A percentile compares a stretch with the other conserved stretches of the same genome.
Conservation (phyloP, 2,329 filamentous ascomycete species). For the Xylaria multiplex region DNA sequence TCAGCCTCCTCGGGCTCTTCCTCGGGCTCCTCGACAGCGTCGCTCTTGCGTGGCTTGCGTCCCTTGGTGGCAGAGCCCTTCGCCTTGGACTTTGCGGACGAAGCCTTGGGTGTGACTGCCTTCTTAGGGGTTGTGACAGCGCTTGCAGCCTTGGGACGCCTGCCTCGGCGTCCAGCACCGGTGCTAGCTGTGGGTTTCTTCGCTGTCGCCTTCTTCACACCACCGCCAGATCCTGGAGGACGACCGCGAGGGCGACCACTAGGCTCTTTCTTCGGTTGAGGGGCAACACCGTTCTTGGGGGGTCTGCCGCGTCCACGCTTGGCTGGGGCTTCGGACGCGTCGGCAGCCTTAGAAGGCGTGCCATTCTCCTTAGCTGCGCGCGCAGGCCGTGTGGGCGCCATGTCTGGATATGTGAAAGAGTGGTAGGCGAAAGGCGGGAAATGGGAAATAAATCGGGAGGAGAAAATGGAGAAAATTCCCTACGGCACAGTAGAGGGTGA, state of each 20-base stretch:
- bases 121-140: constrained; percentile 47
- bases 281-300: constrained; percentile 52
- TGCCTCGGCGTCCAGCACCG: constrained; percentile 46
- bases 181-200: constrained; percentile 36
- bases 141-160: constrained; percentile 49
- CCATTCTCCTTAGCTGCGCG: constrained; percentile 41
- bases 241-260: constrained; percentile 60
- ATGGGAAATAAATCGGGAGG: constrained; percentile 4
- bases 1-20: constrained; percentile 44
- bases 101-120: constrained; percentile 40
- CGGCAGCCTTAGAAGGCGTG: constrained; percentile 35
- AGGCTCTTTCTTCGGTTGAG: constrained; percentile 50
- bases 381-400: constrained; percentile 43
- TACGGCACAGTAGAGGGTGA: neutral
- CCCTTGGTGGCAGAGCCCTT: constrained; percentile 38
- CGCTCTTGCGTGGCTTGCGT: constrained; percentile 45
- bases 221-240: constrained; percentile 55
- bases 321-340: constrained; percentile 41
- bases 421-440: constrained; percentile 1
- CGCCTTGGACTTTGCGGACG: constrained; percentile 37
- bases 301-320: constrained; percentile 54
- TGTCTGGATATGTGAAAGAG: constrained; percentile 26
- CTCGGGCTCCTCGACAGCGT: constrained; percentile 42
- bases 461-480: constrained; percentile 14
- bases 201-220: constrained; percentile 44